Base-by-base conservation (phyloP, 176 grass and related monocot species). In the Aegilops bicornis region DNA sequence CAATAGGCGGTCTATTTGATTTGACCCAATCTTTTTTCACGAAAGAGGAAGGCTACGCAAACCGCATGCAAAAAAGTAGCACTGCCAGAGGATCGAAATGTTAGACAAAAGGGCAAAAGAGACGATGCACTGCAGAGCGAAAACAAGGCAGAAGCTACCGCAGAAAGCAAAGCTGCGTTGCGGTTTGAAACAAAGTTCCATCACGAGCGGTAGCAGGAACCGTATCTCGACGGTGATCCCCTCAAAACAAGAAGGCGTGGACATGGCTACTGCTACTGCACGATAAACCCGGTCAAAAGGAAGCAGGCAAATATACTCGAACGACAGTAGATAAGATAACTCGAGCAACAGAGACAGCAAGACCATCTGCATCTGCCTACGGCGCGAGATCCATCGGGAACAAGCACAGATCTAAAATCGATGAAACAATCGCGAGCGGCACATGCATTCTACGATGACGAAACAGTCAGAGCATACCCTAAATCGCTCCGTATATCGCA, bases 21-120 rank as follows among this genome's bases (percentile, higher is more conserved):
- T 74, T 74, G 40, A 47, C 37, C 37, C 37, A 2, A 13, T 6
- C 22, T 27, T 58, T 54, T 58, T 78, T 19, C 75, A 78, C 50
- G 75, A 35, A 3, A 59, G 29, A 35, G 76, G 76, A 78, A 58
- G 6, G 50, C 50, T 36, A 32, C 19, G 23, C 43, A 73, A 20
- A 42, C 69, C 9, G 17, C 17, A 56, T 56, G 5, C 50, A 17
- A 2, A 17, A 54, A 54, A 54, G 16, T 6, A 19, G 15, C 1
- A 4, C 45, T 4, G 1, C 13, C 45, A 48, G 1, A 48, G 45
- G 45, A 48, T 48, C 45, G 5, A 14, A 11, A 4, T 14, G 3
- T 31, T 2, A 0, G 1, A 0, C 30, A 2, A 2, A 31, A 31
- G 1, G 1, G 30, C 1, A 2, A 2, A 2, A 31, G 30, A 31